Conservation (phyloP, 192 early-diverging fungal genomes). For the Entomortierella chlamydospora region DNA sequence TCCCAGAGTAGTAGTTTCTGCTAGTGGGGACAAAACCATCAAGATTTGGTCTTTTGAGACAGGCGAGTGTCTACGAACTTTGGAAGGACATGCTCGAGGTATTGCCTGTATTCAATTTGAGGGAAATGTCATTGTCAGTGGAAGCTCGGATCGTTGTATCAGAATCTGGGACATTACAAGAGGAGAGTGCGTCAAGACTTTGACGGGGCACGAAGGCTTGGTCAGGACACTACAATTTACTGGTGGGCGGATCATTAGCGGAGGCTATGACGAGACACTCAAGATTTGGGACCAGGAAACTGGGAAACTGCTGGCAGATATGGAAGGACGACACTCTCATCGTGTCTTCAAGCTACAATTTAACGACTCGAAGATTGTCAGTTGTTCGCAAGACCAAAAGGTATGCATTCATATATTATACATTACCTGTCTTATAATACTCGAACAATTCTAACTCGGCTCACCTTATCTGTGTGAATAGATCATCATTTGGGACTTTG, state of each 20-base stretch:
- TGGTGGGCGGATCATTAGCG: conserved; percentile 78
- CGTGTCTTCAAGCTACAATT: conserved; percentile 88
- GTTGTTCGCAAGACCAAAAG: conserved; percentile 80
- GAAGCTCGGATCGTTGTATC: conserved; percentile 85
- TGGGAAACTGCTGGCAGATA: conserved; percentile 67
- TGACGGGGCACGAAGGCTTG: conserved; percentile 71
- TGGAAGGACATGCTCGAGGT: conserved; percentile 83
- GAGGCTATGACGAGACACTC: conserved; percentile 88
- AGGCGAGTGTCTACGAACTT: conserved; percentile 72
- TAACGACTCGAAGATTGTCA: conserved; percentile 84
- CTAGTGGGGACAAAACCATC: conserved; percentile 85
- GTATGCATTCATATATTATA: conserved; percentile 9
- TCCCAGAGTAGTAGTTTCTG: conserved; percentile 79
- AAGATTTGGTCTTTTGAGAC: conserved; percentile 85
- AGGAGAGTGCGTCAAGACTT: conserved; percentile 59
- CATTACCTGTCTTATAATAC: background rate
- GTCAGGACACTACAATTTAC: conserved; percentile 82
- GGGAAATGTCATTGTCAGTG: conserved; percentile 83
- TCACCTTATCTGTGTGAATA: too few relatives aligned
- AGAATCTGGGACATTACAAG: conserved; percentile 68
- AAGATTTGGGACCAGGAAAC: conserved; percentile 88
- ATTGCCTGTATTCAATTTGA: conserved; percentile 94
- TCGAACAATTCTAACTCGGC: too few relatives aligned
- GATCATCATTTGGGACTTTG: conserved; percentile 81
- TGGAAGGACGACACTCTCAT: conserved; percentile 67